Evolutionary conservation across 345 rosid genomes (phyloP), one percentile per base, ranked within the genome.

Genomic region (Sonneratia alba): DNA sequence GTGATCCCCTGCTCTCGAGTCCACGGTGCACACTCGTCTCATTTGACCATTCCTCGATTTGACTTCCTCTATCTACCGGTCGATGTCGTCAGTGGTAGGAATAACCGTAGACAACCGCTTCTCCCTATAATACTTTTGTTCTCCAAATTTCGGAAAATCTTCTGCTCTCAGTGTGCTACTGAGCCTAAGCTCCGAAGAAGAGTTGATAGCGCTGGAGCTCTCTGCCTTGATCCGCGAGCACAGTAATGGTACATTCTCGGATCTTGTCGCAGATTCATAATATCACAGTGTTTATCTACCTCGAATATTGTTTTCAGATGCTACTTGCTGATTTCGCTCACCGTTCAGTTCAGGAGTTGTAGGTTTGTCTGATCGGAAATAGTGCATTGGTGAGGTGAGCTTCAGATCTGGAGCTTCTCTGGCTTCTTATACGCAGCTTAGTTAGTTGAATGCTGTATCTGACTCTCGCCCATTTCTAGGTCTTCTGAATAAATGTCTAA

Each of bases 371-470:
- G 69, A 71, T 57, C 72, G 57, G 75, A 75, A 71, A 71, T 67
- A 63, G 63, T 79, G 62, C 87, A 57, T 75, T 83, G 70, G 47
- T 68, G 45, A 73, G 84, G 81, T 82, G 80, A 64, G 83, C 78
- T 73, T 32, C 87, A 90, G 96, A 90, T 90, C 96, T 88, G 82
- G 76, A 45, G 53, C 21, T 43, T 67, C 48, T 70, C 71, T 32
- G 42, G 15, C 51, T 8, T 8, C 51, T 47, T 19, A 70, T 64
- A 19, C 9, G 15, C 12, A 2, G 51, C 9, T 9, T 47, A 47
- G 51, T 47, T 47, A 9, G 15, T 13, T 47, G 51, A 47, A 47
- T 47, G 51, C 51, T 9, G 51, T 47, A 13, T 13, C 51, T 13
- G 51, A 2, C 6, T 47, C 51, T 47, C 51, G 51, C 51, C 51